Conservation (phyloP, 129 eudicot genomes). For the Lactuca saligna region DNA sequence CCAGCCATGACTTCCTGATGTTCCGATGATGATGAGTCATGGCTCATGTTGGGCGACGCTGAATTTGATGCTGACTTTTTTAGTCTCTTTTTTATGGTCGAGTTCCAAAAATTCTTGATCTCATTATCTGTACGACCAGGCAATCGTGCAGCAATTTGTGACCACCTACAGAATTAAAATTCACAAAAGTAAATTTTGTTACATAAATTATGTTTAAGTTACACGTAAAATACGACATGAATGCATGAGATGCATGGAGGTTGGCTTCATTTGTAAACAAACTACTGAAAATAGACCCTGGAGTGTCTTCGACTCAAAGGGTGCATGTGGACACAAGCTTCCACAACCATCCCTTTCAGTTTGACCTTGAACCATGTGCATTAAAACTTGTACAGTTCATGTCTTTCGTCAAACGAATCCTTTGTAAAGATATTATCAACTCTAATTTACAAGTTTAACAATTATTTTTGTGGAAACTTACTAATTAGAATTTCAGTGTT, state of each 20-base stretch:
- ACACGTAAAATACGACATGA: slow-evolving; percentile 40
- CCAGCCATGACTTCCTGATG: slow-evolving; percentile 35
- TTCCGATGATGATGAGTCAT: slow-evolving; percentile 51
- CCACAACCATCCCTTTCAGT: slow-evolving; percentile 33
- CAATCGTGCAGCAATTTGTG: slow-evolving; percentile 82
- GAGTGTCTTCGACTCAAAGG: slow-evolving; percentile 79
- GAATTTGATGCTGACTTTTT: slow-evolving; percentile 55
- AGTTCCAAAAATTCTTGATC: slow-evolving; percentile 84
- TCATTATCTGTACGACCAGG: slow-evolving; percentile 92
- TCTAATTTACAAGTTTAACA: neutral
- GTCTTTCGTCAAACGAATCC: neutral
- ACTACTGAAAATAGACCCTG: slow-evolving; percentile 40
- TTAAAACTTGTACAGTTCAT: slow-evolving; percentile 4
- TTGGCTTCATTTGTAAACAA: slow-evolving; percentile 36
- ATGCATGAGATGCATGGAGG: slow-evolving; percentile 58
- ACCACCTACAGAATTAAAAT: slow-evolving; percentile 53
- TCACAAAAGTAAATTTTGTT: neutral
- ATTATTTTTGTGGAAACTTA: too few species aligned
- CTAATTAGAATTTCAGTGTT: neutral
- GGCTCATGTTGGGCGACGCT: slow-evolving; percentile 62
- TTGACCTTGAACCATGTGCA: slow-evolving; percentile 27
- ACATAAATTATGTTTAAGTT: neutral
- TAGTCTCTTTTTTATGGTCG: slow-evolving; percentile 72
- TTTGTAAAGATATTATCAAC: neutral
- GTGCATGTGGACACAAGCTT: slow-evolving; percentile 42